Base-by-base conservation (phyloP, 305 asterid genomes). In the Ruellia speciosa region DNA sequence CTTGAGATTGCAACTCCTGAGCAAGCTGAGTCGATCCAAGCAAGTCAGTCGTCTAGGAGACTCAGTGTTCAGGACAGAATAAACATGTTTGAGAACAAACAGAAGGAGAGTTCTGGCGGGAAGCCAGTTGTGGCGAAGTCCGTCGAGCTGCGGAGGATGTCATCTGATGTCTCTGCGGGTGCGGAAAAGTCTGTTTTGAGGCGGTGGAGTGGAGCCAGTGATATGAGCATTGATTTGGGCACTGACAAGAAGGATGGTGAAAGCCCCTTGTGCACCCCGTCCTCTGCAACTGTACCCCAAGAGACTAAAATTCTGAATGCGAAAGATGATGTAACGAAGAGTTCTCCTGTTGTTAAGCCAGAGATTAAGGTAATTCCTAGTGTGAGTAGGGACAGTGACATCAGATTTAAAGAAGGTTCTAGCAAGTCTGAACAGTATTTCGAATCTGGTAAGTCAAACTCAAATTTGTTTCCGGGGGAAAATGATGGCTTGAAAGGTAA, bases 141-240 rank as follows among this genome's bases (percentile, higher is more conserved):
- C 1, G 72, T 71, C 13, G 95, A 86, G 72, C 75, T 86, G 65
- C 75, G 80, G 71, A 72, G 88, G 67, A 61, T 75, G 66, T 67
- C 92, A n/a, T 80, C 92, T 49, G 92, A 79, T 49, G 77, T 78
- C 33, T 75, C 83, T 9, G 57, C 79, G 14, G 72, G 79, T 19
- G 77, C 69, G 18, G 87, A 79, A 51, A 80, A 76, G 73, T 77
- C 83, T 0, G 86, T 81, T 14, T 68, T 83, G 65, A 72, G 95
- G 72, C 77, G 95, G 72, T 83, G 92, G 95, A 85, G 92, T 80
- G 92, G 92, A 18, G 83, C 74, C 54, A 85, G 92, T 74, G 88
- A 85, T 71, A 81, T 83, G 95, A 85, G 88, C 80, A 74, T 83
- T 63, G 92, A 85, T 67, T 69, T 79, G 67, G 75, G 81, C 63